These are phyloP conservation scores for Lentinus tigrinus DNA, from an alignment of 768 basidiomycete species.

Conservation along the genomic window DNA sequence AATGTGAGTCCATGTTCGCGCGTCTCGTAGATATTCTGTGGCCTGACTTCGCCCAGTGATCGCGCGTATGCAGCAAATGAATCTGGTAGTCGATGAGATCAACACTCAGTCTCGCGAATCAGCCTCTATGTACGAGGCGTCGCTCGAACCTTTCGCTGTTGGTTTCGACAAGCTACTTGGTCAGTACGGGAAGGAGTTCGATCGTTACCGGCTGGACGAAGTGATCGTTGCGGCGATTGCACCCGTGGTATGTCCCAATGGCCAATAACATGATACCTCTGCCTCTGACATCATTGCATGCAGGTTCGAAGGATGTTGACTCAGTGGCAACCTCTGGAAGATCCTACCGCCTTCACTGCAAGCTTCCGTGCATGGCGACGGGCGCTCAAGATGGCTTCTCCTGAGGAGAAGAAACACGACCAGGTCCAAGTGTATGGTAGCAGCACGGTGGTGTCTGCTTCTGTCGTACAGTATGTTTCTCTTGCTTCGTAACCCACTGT, in stretches of 20 bases:
- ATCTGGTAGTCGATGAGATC: slow-evolving; percentile 74
- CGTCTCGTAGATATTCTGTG: not conserved
- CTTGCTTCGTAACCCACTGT: not conserved
- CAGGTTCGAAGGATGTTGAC: slow-evolving; percentile 70
- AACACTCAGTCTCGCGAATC: slow-evolving; percentile 62
- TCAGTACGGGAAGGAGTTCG: slow-evolving; percentile 73
- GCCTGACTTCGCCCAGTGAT: slow-evolving; percentile 53
- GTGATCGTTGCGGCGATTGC: slow-evolving; percentile 90
- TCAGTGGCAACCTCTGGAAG: slow-evolving; percentile 80
- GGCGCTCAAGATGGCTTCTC: slow-evolving; percentile 58
- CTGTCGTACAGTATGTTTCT: slow-evolving; percentile 39
- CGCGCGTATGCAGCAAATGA: slow-evolving; percentile 71
- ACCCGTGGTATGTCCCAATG: slow-evolving; percentile 53
- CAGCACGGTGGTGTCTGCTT: slow-evolving; percentile 31
- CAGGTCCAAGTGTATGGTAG: slow-evolving; percentile 62
- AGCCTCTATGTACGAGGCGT: slow-evolving; percentile 63
- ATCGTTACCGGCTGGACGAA: slow-evolving; percentile 80
- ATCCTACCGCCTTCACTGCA: slow-evolving; percentile 63
- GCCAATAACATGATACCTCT: not conserved
- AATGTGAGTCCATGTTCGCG: slow-evolving; percentile 46
- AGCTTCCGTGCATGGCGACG: slow-evolving; percentile 70
- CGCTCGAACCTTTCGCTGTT: slow-evolving; percentile 71
- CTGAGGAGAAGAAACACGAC: slow-evolving; percentile 41
- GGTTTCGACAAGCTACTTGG: slow-evolving; percentile 70
- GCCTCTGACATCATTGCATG: not conserved